phyloP scores from a whole-genome alignment of 768 basidiomycete species.

The Leucocoprinus leucothites region DNA sequence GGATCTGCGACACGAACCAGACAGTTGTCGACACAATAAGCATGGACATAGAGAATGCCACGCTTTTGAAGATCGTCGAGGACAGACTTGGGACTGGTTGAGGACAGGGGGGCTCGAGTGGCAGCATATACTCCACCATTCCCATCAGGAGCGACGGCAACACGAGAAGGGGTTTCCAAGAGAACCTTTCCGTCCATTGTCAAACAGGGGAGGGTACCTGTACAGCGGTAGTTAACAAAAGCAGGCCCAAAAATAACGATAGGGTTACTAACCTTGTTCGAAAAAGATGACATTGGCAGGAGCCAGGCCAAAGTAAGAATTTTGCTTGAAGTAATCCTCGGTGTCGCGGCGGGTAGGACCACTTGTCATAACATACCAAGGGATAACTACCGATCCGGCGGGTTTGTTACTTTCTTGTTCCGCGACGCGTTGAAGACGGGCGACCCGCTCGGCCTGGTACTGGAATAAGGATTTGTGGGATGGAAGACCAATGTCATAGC shows the following conservation, averaged over 20 bases:
- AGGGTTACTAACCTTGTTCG: constrained; percentile 73
- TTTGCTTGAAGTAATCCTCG: constrained; percentile 75
- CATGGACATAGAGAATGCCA: constrained; percentile 85
- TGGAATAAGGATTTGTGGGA: constrained; percentile 95
- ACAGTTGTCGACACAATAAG: constrained; percentile 98
- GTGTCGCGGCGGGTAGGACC: constrained; percentile 91
- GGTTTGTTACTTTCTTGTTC: constrained; percentile 50
- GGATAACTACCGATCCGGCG: constrained; percentile 65
- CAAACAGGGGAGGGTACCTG: constrained; percentile 94
- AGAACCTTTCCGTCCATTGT: constrained; percentile 93
- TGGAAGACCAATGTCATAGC: constrained; percentile 95
- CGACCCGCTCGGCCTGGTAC: constrained; percentile 95
- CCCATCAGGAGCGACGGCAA: constrained; percentile 97
- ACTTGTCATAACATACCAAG: constrained; percentile 99
- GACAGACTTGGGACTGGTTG: constrained; percentile 63
- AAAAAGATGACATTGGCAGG: constrained; percentile 86
- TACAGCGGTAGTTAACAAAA: constrained; percentile 6
- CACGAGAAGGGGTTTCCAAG: constrained; percentile 69
- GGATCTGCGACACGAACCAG: constrained; percentile 97
- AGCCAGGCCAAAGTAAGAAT: constrained; percentile 80
- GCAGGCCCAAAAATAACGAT: constrained; percentile 6
- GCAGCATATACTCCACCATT: constrained; percentile 98
- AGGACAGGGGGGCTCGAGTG: constrained; percentile 71
- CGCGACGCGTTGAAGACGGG: constrained; percentile 76
- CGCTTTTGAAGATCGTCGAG: constrained; percentile 79